Base-by-base conservation (phyloP, 345 rosid genomes). In the Populus ilicifolia region DNA sequence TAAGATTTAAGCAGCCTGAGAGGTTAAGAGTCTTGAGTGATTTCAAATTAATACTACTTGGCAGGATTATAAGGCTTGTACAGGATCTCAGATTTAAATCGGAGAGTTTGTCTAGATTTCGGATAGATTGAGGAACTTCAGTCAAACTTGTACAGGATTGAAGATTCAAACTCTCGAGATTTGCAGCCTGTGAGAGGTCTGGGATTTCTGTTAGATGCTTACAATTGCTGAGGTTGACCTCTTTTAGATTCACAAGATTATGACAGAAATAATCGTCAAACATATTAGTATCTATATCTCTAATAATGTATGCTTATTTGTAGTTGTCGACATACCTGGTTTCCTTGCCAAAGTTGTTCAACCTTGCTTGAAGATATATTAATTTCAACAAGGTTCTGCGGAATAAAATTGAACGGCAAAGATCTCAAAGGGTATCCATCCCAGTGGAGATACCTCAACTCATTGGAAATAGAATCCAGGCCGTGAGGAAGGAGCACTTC, bases 21-120 rank as follows among this genome's bases (percentile, higher is more conserved):
- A 79, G 82, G 69, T 36, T 38, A 18, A 79, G 73, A 29, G 44
- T 68, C 33, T 35, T 61, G n/a, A 79, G 78, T 25, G 69, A 72
- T 35, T 30, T 54, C 64, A 18, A 35, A 2, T 18, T 43, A 17
- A 8, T 16, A 21, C 18, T 35, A 12, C 43, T 65, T 12, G 63
- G 69, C 13, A 75, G 11, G 23, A 21, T 16, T 5, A 16, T 5
- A 46, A 75, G 61, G 25, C 70, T 44, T 39, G 50, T 73, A 68
- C 69, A 73, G 33, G 14, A 43, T 65, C 17, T 64, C 43, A 75
- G 11, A 33, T 46, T 30, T 36, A 64, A 20, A 27, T 63, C 44
- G 8, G 27, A 11, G 30, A 75, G 77, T 17, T 65, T 46, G 11
- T 64, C 41, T 6, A 65, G 63, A 61, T 43, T 46, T 10, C 8